Base-by-base conservation (phyloP, 2,329 filamentous ascomycete genomes). In the Arthrobotrys sphaeroides region DNA sequence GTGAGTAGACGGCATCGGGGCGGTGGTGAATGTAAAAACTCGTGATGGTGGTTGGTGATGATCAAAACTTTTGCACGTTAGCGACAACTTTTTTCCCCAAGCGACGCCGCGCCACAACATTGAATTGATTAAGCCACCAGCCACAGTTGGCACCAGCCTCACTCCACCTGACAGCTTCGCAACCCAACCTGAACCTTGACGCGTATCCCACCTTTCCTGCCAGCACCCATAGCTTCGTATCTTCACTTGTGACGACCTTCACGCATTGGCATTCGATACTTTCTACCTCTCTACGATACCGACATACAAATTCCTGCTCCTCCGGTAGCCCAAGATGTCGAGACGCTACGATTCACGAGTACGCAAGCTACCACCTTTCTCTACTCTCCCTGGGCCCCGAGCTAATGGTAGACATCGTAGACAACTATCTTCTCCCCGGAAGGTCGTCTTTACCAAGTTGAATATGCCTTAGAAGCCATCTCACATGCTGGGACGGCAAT, bases 361-460 rank as follows among this genome's bases (percentile, higher is more conserved):
- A 87, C 36, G 66, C 53, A 61, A 84, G 90, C 83, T 24, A 59
- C 69, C 69, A 66, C 51, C 72, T 82, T 80, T 79, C 82, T 74
- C 68, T 43, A 78, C 79, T 73, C 33, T 20, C 16, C 20, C 18
- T 42, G 13, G 24, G 51, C 12, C 5, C 33, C n/a, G 10, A 61
- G 69, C 62, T 73, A 65, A 69, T 26, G 49, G 24, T 16, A 61
- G 40, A 20, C 22, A 24, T 20, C 22, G 51, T 81, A 97, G 94
- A 99, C 95, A 81, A 99, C 95, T 83, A 99, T 99, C 88, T 99
- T 99, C 90, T 99, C 95, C 77, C 95, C 95, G 75, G 95, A 99
- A 86, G 95, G 95, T 78, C 94, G 95, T 82, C 89, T 99, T 77
- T 99, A 99, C 84, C 95, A 99, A 85, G 95, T 99, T 81, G 95